These are phyloP conservation scores for Plasmopara halstedii DNA, from an alignment of 352 stramenopile genomes.

Conservation along the genomic window DNA sequence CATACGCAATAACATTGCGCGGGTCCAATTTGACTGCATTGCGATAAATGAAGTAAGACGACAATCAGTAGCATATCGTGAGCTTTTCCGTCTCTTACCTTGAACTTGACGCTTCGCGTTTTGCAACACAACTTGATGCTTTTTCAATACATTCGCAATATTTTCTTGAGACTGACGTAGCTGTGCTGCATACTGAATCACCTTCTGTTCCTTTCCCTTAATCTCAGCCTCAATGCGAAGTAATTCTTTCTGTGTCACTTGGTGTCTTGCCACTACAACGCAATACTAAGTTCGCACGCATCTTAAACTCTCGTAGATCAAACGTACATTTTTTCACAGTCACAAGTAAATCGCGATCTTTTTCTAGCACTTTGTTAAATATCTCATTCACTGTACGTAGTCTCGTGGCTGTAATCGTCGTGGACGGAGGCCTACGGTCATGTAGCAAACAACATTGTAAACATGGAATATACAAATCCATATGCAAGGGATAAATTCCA, in stretches of 20 bases:
- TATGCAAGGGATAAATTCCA: background rate
- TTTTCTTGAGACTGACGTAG: slow-evolving; percentile 59
- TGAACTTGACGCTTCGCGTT: slow-evolving; percentile 50
- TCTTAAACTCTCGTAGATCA: background rate
- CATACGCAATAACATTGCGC: slow-evolving; percentile 67
- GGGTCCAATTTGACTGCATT: slow-evolving; percentile 53
- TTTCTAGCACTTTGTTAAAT: slow-evolving; percentile 68
- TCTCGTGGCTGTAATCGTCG: slow-evolving; percentile 64
- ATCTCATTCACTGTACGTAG: slow-evolving; percentile 72
- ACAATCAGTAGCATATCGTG: background rate
- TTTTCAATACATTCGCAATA: slow-evolving; percentile 58
- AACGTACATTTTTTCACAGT: slow-evolving; percentile 71
- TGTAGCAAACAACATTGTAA: background rate
- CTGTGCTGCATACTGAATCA: slow-evolving; percentile 61
- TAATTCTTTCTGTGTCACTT: slow-evolving; percentile 66
- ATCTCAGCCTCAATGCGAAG: slow-evolving; percentile 49
- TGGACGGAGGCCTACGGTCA: slow-evolving; percentile 42
- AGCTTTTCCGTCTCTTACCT: slow-evolving; percentile 14
- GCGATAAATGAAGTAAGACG: background rate
- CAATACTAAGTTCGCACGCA: background rate
- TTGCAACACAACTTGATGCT: slow-evolving; percentile 50
- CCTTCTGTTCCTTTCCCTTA: slow-evolving; percentile 55
- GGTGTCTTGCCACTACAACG: slow-evolving; percentile 50
- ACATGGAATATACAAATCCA: background rate
- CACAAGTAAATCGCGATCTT: slow-evolving; percentile 58